Evolutionary conservation across 2,329 filamentous ascomycete species (phyloP).

Genomic region (Blastomyces emzantsi): DNA sequence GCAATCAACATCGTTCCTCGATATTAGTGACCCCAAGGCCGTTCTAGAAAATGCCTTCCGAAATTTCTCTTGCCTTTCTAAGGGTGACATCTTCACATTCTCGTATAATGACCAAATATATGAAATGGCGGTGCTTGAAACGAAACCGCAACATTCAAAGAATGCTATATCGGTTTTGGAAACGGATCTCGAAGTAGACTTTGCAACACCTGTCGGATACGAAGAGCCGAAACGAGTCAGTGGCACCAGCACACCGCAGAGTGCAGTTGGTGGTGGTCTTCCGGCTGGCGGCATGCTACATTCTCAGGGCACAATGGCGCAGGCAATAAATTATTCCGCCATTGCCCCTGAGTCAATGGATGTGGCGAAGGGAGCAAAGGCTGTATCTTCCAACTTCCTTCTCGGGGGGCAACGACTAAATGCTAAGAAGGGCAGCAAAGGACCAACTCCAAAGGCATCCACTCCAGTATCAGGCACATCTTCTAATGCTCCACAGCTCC

Average conservation of each 20-base stretch:
- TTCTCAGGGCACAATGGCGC: slow-evolving; percentile 86
- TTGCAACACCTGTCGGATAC: slow-evolving; percentile 87
- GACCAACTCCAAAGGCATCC: slow-evolving; percentile 60
- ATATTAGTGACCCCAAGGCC: slow-evolving; percentile 94
- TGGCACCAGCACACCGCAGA: slow-evolving; percentile 80
- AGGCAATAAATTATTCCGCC: slow-evolving; percentile 90
- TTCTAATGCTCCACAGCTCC: slow-evolving; percentile 36
- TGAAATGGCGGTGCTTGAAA: slow-evolving; percentile 85
- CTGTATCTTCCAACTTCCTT: slow-evolving; percentile 66
- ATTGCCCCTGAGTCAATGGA: slow-evolving; percentile 71
- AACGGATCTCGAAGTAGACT: slow-evolving; percentile 94
- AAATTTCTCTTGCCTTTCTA: slow-evolving; percentile 87
- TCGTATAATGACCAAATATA: slow-evolving; percentile 92
- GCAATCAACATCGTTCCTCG: slow-evolving; percentile 85
- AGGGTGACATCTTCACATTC: slow-evolving; percentile 93
- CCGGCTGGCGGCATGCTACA: slow-evolving; percentile 68
- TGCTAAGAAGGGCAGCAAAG: slow-evolving; percentile 71
- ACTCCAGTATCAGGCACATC: slow-evolving; percentile 59
- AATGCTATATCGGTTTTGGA: slow-evolving; percentile 89
- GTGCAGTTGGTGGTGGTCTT: slow-evolving; percentile 46
- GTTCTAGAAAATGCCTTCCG: slow-evolving; percentile 95
- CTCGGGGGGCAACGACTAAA: slow-evolving; percentile 73
- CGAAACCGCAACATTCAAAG: slow-evolving; percentile 73
- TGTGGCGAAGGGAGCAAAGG: slow-evolving; percentile 53
- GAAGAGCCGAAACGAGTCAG: slow-evolving; percentile 72